Base-by-base conservation (phyloP, 164 flowering plant genomes). In the Malania oleifera region DNA sequence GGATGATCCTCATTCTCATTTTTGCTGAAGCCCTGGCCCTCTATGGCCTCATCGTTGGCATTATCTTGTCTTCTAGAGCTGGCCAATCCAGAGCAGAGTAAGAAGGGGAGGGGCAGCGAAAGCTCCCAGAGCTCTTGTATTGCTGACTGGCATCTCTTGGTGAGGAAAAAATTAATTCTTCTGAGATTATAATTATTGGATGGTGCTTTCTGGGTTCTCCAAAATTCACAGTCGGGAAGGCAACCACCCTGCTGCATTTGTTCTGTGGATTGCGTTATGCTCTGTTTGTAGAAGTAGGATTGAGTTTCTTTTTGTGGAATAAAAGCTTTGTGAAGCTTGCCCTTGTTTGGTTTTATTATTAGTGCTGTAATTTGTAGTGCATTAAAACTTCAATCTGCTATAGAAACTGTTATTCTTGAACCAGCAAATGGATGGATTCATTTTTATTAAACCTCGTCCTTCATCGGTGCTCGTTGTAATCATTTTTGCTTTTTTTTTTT, bases 21-120 rank as follows among this genome's bases (percentile, higher is more conserved):
- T 80, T 80, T 44, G 84, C 84, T 49, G 84, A 80, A 77, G 84
- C 84, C 1, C 64, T 80, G 62, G 84, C 82, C 3, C 77, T 80
- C 7, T 80, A 80, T 53, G 84, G 84, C 35, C 81, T 80, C 38
- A 80, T 80, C 46, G 84, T 80, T 23, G 84, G 84, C 48, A 80
- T 80, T 57, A 80, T 80, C 63, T 63, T 80, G 71, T 80, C 84
- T 52, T 80, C 84, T 35, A 69, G 84, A 40, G 82, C 84, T 64
- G 84, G 84, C 54, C 84, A 80, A 59, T 80, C 84, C 49, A 70
- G 84, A 60, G 84, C 80, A 12, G 84, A 80, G 7, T 79, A 52
- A 71, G 73, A 40, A 59, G 52, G 62, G 45, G 41, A 43, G n/a
- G 34, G 24, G 43, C 38, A 40, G 15, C 56, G n/a, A n/a, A n/a